Conservation (phyloP, 202 grass and related monocot species). For the Brachypodium distachyon region DNA sequence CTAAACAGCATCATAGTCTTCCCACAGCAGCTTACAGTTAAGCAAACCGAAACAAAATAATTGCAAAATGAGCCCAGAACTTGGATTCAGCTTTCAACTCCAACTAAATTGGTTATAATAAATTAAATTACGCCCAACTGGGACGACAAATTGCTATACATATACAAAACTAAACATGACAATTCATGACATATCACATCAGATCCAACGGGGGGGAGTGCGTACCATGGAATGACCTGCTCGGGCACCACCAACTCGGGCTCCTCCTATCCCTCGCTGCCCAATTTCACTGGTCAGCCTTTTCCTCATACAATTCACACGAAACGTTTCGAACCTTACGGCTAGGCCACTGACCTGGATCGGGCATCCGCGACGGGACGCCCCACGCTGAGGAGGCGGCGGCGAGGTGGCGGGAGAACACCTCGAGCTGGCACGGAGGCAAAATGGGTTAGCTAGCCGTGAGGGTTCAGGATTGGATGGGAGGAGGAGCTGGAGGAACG, state of each 20-base stretch:
- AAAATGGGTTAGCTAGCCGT: slow-evolving; percentile 5
- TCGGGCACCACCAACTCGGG: slow-evolving; percentile 41
- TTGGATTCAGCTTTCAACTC: background rate
- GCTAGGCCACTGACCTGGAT: slow-evolving; percentile 3
- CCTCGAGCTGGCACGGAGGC: slow-evolving; percentile 32
- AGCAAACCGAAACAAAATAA: background rate
- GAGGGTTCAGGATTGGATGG: background rate
- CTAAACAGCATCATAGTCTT: background rate
- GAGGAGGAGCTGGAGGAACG: background rate
- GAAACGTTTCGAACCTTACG: background rate
- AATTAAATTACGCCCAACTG: background rate
- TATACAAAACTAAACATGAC: background rate
- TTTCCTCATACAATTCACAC: background rate
- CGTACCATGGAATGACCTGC: slow-evolving; percentile 62
- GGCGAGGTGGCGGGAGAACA: slow-evolving; percentile 33
- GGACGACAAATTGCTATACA: background rate
- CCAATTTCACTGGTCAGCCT: slow-evolving; percentile 7
- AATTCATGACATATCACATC: background rate
- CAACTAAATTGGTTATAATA: background rate
- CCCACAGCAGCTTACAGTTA: background rate
- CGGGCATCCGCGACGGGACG: background rate
- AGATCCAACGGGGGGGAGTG: background rate
- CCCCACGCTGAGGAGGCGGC: slow-evolving; percentile 27
- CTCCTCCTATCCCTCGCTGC: slow-evolving; percentile 36
- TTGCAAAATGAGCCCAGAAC: background rate